Evolutionary conservation across 78 protist genomes (phyloP).

Genomic region (Dictyostelium firmibasis): DNA sequence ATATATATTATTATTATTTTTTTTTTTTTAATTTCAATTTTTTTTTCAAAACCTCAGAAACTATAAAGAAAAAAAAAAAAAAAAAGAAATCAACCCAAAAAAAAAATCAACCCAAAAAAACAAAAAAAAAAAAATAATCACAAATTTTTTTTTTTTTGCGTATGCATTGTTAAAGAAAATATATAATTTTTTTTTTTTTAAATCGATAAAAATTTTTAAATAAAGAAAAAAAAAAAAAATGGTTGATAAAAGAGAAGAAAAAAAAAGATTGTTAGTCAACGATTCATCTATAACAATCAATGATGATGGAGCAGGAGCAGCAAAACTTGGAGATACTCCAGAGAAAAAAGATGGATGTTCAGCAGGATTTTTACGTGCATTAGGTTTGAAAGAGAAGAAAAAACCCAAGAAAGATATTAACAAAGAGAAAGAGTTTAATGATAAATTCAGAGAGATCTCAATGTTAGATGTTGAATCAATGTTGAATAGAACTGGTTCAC

Average conservation of each 20-base stretch:
- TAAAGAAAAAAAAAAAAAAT: not conserved
- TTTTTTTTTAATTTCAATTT: too few relatives aligned
- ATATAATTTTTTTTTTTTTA: not conserved
- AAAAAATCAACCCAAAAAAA: not conserved
- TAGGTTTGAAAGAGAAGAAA: slow-evolving; percentile 48
- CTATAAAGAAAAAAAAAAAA: not conserved
- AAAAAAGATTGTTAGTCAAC: not conserved
- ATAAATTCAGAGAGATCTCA: slow-evolving; percentile 47
- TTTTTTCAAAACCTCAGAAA: not conserved
- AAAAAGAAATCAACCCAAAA: not conserved
- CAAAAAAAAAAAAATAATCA: not conserved
- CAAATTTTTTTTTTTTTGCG: not conserved
- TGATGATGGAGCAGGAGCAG: not conserved
- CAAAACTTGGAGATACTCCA: not conserved
- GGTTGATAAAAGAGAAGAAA: not conserved
- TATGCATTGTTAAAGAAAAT: not conserved
- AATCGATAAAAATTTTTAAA: not conserved
- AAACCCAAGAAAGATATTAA: slow-evolving; percentile 51
- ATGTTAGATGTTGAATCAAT: slow-evolving; percentile 16
- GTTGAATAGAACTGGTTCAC: slow-evolving; percentile 7
- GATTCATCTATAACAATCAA: not conserved
- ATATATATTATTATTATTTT: too few relatives aligned
- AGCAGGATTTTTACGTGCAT: not conserved
- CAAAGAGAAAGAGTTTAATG: slow-evolving; percentile 43
- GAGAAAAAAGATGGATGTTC: not conserved